A percentile compares a stretch with the other conserved stretches of the same genome.
These are phyloP conservation scores for Citrullus amarus DNA, from an alignment of 306 rosid species.

Conservation along the genomic window DNA sequence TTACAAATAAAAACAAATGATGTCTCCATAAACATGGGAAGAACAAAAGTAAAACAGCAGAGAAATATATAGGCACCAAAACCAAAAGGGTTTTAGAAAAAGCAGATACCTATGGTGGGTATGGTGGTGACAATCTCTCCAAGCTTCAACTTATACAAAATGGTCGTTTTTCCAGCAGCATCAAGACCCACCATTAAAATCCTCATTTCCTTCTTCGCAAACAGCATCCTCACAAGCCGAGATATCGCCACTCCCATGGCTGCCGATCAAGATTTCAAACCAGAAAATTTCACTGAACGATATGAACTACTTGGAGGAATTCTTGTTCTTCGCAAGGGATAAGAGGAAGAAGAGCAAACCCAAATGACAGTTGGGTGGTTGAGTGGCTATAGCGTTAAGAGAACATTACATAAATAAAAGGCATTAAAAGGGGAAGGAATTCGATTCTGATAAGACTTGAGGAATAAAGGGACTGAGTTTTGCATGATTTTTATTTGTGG, in stretches of 20 bases:
- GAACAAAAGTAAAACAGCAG: not conserved
- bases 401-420: not conserved
- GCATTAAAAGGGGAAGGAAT: not conserved
- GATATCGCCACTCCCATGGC: constrained; percentile 65
- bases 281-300: not conserved
- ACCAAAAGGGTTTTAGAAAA: not conserved
- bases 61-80: not conserved
- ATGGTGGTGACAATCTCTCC: constrained; percentile 66
- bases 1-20: not conserved
- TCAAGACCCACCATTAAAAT: constrained; percentile 78
- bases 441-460: not conserved
- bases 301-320: not conserved
- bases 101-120: constrained; percentile 63
- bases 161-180: constrained; percentile 7
- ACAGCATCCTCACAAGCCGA: constrained; percentile 43
- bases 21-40: not conserved
- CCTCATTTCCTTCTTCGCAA: constrained; percentile 83
- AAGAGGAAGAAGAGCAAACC: not conserved
- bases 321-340: not conserved
- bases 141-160: constrained; percentile 70
- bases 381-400: not conserved
- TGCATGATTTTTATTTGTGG: not conserved
- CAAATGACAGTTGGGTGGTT: not conserved
- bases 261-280: not conserved
- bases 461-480: not conserved